Evolutionary conservation across 2,329 filamentous ascomycete genomes (phyloP), one percentile per base, ranked within the genome.

Genomic region (Cryphonectria naterciae): DNA sequence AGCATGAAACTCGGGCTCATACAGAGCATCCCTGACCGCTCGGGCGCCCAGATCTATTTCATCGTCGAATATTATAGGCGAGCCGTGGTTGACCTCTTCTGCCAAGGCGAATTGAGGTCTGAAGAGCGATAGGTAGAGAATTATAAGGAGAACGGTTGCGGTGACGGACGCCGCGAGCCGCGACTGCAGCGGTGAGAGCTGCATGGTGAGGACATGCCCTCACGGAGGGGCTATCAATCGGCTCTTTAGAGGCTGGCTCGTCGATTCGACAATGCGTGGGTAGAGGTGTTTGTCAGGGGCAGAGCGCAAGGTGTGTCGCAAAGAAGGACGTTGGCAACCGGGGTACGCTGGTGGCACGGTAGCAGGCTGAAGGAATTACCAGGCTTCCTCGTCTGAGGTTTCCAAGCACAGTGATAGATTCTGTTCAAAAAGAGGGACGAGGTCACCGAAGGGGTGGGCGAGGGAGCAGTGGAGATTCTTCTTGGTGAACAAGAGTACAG

Each of bases 141-240:
- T 77, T 46, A 91, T 76, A 43, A 93, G 79, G 66, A 92, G 77
- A 41, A 88, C 80, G 3, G 89, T 88, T 68, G 89, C 88, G 76
- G 87, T 83, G 68, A 92, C 78, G 70, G 91, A 92, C 76, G 90
- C 89, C 78, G 88, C 87, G 77, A 93, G 87, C 78, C 92, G 91
- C 82, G 90, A 91, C 83, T 93, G 92, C 75, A 93, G 83, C 77
- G 87, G 89, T 79, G 87, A 90, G 80, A 91, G 86, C 80, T 90
- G 67, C 87, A 88, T 88, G 74, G 76, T 80, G 78, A 73, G 76
- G 75, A 76, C 80, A 82, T 82, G 81, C 81, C 84, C 84, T 80
- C 80, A 76, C 77, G 77, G 32, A 4, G 80, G 81, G 80, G 81
- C 60, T 65, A 61, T 68, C 58, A 37, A 35, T 32, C 67, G n/a